Evolutionary conservation across 352 stramenopile genomes (phyloP).

Genomic region (Phytopythium sindhum): DNA sequence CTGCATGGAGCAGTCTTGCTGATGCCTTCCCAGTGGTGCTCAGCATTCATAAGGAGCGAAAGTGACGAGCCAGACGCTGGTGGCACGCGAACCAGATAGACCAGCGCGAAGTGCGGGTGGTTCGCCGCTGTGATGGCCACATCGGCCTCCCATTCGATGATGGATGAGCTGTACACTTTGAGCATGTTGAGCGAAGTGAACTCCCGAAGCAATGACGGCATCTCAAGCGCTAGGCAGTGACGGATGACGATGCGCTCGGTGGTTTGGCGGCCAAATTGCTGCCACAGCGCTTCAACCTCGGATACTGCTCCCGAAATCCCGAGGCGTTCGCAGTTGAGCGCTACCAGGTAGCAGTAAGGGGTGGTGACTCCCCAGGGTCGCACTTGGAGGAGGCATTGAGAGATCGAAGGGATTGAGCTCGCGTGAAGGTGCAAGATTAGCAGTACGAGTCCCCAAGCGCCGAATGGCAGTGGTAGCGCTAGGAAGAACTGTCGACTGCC

Average conservation of each 20-base stretch:
- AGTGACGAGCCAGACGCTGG: neutral
- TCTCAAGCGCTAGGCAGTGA: neutral
- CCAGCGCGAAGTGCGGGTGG: neutral
- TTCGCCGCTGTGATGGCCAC: neutral
- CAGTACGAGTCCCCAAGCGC: neutral
- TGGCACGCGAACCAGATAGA: conserved; percentile 18
- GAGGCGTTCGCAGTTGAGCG: conserved; percentile 27
- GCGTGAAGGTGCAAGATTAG: neutral
- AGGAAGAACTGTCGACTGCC: neutral
- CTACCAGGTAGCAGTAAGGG: conserved; percentile 20
- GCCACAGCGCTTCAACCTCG: conserved; percentile 6
- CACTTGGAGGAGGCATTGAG: conserved; percentile 10
- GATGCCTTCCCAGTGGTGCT: neutral
- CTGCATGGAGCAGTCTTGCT: neutral
- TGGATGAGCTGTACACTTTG: conserved; percentile 6
- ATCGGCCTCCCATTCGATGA: neutral
- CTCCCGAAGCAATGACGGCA: neutral
- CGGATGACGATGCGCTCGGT: conserved; percentile 3
- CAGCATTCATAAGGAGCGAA: conserved; percentile 2
- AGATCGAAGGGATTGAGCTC: neutral
- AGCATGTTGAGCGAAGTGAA: conserved; percentile 15
- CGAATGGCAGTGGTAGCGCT: neutral
- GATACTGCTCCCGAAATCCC: conserved; percentile 5
- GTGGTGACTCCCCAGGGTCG: conserved; percentile 5
- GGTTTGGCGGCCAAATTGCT: conserved; percentile 6